Conservation (phyloP, 2,329 filamentous ascomycete species). For the Ophiostoma novo-ulmi region DNA sequence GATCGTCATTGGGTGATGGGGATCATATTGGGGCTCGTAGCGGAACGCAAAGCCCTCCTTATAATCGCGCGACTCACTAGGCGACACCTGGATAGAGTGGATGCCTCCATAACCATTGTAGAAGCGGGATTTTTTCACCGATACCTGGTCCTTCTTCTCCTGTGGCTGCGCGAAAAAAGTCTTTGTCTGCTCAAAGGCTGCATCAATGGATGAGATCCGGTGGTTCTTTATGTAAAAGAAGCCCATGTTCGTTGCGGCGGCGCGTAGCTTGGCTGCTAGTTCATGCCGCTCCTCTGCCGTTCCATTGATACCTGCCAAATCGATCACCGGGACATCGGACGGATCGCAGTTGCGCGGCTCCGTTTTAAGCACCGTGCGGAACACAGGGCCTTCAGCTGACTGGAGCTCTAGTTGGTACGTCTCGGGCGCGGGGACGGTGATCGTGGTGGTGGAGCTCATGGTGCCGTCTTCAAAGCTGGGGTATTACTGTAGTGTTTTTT, state of each 20-base stretch:
- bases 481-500: background rate
- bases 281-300: background rate
- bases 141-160: slow-evolving; percentile 4
- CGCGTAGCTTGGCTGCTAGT: slow-evolving; percentile 7
- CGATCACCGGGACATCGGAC: slow-evolving; percentile 13
- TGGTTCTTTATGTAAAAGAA: slow-evolving; percentile 20
- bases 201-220: background rate
- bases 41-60: slow-evolving; percentile 14
- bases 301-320: slow-evolving; percentile 11
- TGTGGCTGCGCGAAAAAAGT: slow-evolving; percentile 4
- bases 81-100: slow-evolving; percentile 13
- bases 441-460: background rate
- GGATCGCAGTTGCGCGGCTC: slow-evolving; percentile 11
- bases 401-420: slow-evolving; percentile 7
- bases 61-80: slow-evolving; percentile 9
- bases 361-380: slow-evolving; percentile 10
- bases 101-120: slow-evolving; percentile 17
- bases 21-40: slow-evolving; percentile 16
- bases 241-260: slow-evolving; percentile 11
- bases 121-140: background rate
- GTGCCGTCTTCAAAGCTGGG: background rate
- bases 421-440: background rate
- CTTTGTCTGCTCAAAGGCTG: slow-evolving; percentile 9
- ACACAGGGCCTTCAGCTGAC: slow-evolving; percentile 5
- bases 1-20: slow-evolving; percentile 12